Conservation (phyloP, 768 basidiomycete genomes). For the Lactifluus subvellereus region DNA sequence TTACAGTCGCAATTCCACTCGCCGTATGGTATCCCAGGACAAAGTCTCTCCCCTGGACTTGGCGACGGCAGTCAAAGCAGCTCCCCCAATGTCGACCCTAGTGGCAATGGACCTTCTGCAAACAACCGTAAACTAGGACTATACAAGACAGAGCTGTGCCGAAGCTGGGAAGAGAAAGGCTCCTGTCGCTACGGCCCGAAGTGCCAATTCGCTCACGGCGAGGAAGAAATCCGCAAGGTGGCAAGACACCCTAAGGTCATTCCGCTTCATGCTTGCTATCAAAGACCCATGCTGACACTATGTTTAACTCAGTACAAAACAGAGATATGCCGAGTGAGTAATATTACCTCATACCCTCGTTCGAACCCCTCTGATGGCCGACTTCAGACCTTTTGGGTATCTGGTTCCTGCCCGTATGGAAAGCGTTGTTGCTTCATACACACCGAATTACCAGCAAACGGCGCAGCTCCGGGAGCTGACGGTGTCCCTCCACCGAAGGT, state of each 20-base stretch:
- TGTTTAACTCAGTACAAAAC: slow-evolving; percentile 69
- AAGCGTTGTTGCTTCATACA: slow-evolving; percentile 94
- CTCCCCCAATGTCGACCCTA: slow-evolving; percentile 28
- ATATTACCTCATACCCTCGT: background rate
- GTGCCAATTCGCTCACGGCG: slow-evolving; percentile 92
- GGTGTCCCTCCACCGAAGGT: slow-evolving; percentile 47
- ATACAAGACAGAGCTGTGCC: slow-evolving; percentile 87
- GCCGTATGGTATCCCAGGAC: slow-evolving; percentile 40
- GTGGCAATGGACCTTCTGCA: slow-evolving; percentile 67
- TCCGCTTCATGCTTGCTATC: slow-evolving; percentile 1
- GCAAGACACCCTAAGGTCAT: slow-evolving; percentile 82
- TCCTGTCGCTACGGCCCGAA: slow-evolving; percentile 80
- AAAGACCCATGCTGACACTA: background rate
- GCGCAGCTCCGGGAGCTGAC: slow-evolving; percentile 48
- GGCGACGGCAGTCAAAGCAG: slow-evolving; percentile 26
- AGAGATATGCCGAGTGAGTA: slow-evolving; percentile 80
- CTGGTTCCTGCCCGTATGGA: slow-evolving; percentile 88
- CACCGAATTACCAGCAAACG: slow-evolving; percentile 71
- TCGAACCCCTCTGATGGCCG: slow-evolving; percentile 16
- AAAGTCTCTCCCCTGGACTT: slow-evolving; percentile 13
- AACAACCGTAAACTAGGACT: slow-evolving; percentile 88
- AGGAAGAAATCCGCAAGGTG: slow-evolving; percentile 81
- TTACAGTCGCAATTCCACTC: slow-evolving; percentile 51
- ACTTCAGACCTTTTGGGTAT: slow-evolving; percentile 84
- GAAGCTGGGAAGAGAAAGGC: slow-evolving; percentile 92